Percentiles rank a stretch among this genome's conserved stretches.
These are phyloP conservation scores for Clonostachys rosea DNA, from an alignment of 2,329 filamentous ascomycete species.

Conservation along the genomic window DNA sequence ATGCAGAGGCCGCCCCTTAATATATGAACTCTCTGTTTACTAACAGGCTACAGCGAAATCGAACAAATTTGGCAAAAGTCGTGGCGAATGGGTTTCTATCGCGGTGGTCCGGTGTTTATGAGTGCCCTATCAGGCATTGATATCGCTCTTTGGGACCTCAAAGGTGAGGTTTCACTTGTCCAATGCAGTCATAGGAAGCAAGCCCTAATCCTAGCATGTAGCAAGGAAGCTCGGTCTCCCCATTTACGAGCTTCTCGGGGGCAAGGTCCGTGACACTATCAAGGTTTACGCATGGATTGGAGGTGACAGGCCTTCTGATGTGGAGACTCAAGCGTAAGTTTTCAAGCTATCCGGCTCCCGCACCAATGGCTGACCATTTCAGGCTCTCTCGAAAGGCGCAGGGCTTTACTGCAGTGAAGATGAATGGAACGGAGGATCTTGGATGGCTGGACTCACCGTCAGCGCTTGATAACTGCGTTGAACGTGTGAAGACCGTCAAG, in stretches of 20 bases:
- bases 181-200: too few relatives aligned
- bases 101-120: constrained; percentile 77
- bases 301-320: constrained; percentile 64
- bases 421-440: constrained; percentile 75
- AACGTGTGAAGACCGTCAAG: constrained; percentile 66
- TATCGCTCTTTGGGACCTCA: constrained; percentile 77
- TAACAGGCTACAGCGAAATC: constrained; percentile 51
- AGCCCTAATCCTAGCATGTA: constrained; percentile 1
- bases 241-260: constrained; percentile 69
- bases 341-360: neutral
- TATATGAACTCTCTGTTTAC: neutral
- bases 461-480: constrained; percentile 56
- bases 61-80: constrained; percentile 76
- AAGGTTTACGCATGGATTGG: constrained; percentile 78
- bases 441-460: constrained; percentile 72
- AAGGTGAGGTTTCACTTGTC: constrained; percentile 24
- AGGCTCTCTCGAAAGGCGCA: constrained; percentile 53
- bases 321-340: constrained; percentile 55
- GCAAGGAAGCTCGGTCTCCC: constrained; percentile 55
- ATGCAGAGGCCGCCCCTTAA: constrained; percentile 10
- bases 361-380: neutral
- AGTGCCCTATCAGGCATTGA: constrained; percentile 73
- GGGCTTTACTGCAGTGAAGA: constrained; percentile 66
- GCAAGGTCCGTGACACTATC: constrained; percentile 65
- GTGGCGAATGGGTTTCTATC: constrained; percentile 69